Percentiles rank a stretch among this genome's conserved stretches.
Evolutionary conservation across 2,329 filamentous ascomycete species (phyloP).

Genomic region (Aspergillus brasiliensis): DNA sequence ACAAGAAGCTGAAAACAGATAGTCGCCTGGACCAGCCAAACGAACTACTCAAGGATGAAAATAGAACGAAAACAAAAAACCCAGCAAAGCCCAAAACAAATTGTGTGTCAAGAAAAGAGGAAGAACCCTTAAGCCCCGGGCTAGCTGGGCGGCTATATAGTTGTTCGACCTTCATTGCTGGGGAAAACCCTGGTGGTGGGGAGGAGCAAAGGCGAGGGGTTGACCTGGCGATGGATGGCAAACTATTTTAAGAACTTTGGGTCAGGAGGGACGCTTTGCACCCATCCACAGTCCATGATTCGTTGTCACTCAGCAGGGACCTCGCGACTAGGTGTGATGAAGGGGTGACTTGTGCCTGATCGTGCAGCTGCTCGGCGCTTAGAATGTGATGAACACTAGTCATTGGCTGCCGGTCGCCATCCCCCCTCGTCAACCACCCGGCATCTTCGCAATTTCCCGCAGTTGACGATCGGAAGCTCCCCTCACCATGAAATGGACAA

Average conservation of each 20-base stretch:
- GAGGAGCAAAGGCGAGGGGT: conserved; percentile 2
- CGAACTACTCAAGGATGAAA: conserved; percentile 33
- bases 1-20: conserved; percentile 8
- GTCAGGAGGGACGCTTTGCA: neutral
- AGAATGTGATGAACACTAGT: conserved; percentile 5
- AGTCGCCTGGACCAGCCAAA: conserved; percentile 50
- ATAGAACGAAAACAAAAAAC: conserved; percentile 35
- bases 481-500: neutral
- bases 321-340: conserved; percentile 18
- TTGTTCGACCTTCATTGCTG: conserved; percentile 1
- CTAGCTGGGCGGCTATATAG: conserved; percentile 39
- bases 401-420: conserved; percentile 15
- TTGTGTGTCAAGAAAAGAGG: conserved; percentile 28
- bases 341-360: conserved; percentile 13
- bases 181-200: neutral
- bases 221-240: neutral
- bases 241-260: conserved; percentile 1
- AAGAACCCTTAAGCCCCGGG: conserved; percentile 16
- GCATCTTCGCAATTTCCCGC: neutral
- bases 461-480: neutral
- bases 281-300: conserved; percentile 3
- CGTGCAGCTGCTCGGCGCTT: conserved; percentile 24
- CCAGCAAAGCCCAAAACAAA: conserved; percentile 37
- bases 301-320: neutral
- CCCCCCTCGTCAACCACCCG: neutral